A percentile compares a stretch with the other conserved stretches of the same genome.
Evolutionary conservation across 129 eudicot species (phyloP).

Genomic region (Dittrichia graveolens): DNA sequence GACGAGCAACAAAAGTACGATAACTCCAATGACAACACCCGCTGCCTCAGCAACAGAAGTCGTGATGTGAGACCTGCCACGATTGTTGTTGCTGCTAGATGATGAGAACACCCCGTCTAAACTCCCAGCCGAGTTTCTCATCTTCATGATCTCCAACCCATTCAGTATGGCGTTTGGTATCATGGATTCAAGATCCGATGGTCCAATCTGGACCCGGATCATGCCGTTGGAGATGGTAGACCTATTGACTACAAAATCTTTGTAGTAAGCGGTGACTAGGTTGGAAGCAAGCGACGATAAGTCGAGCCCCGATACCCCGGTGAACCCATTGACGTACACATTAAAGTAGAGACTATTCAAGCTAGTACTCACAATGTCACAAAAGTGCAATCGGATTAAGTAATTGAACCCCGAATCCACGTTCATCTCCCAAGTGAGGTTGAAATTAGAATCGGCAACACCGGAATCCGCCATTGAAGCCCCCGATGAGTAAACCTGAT

Average conservation of each 20-base stretch:
- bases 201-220: slow-evolving; percentile 76
- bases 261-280: slow-evolving; percentile 73
- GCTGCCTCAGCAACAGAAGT: slow-evolving; percentile 43
- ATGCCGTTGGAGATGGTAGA: slow-evolving; percentile 53
- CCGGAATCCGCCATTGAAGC: slow-evolving; percentile 80
- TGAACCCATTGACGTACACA: slow-evolving; percentile 63
- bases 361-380: slow-evolving; percentile 78
- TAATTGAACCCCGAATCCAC: slow-evolving; percentile 77
- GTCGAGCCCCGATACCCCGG: slow-evolving; percentile 67
- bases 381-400: slow-evolving; percentile 78
- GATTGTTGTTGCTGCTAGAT: not conserved
- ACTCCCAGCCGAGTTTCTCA: slow-evolving; percentile 72
- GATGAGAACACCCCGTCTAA: slow-evolving; percentile 85
- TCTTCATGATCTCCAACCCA: slow-evolving; percentile 91
- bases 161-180: slow-evolving; percentile 79
- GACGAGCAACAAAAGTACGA: slow-evolving; percentile 43
- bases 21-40: slow-evolving; percentile 54
- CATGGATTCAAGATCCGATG: slow-evolving; percentile 42
- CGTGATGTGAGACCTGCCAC: slow-evolving; percentile 30
- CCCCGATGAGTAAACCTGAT: slow-evolving; percentile 70
- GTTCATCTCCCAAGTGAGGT: slow-evolving; percentile 78
- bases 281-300: slow-evolving; percentile 66
- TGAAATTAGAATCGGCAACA: slow-evolving; percentile 56
- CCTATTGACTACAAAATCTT: slow-evolving; percentile 76
- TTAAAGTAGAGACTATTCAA: slow-evolving; percentile 79